Base-by-base conservation (phyloP, 257 asterid species). In the Jasminum sambac region DNA sequence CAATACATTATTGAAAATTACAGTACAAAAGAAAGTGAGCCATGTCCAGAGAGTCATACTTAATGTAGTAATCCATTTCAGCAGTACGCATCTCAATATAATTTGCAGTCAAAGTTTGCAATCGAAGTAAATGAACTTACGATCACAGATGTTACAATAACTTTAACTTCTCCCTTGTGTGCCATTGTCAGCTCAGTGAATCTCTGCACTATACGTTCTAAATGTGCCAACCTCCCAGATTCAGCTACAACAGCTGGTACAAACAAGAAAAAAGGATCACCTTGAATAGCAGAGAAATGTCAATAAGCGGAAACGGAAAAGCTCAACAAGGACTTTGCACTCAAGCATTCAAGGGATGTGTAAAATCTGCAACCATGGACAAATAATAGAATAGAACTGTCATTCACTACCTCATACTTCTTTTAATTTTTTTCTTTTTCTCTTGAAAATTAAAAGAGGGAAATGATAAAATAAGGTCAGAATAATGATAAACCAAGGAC, bases 81-180 rank as follows among this genome's bases (percentile, higher is more conserved):
- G 39, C 68, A 69, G 57, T 63, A 16, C 50, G 21, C 21, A 46
- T 46, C 74, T 42, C 42, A 19, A 11, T 21, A 63, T 23, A 65
- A 48, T 41, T 69, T 23, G 41, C 70, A 66, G n/a, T n/a, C n/a
- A n/a, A n/a, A n/a, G n/a, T n/a, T 69, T 23, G 41, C 70, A 66
- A 37, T 43, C 42, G 38, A 39, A 64, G 43, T 26, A 14, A 50
- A 69, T 39, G 64, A 71, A 86, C 97, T 91, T 82, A 91, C 97
- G 73, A 94, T 91, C 67, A 89, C 96, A 72, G 96, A 63, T 72
- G 96, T 91, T 36, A 94, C 97, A 76, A 62, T 84, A 70, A 87
- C 97, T 79, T 85, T 81, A 71, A 94, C 87, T 83, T 94, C 97
- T 63, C 97, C 96, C 83, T 79, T 85, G 68, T 86, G 97, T 65